phyloP scores from a whole-genome alignment of 169 alveolate genomes.

The Plasmodium cynomolgi region DNA sequence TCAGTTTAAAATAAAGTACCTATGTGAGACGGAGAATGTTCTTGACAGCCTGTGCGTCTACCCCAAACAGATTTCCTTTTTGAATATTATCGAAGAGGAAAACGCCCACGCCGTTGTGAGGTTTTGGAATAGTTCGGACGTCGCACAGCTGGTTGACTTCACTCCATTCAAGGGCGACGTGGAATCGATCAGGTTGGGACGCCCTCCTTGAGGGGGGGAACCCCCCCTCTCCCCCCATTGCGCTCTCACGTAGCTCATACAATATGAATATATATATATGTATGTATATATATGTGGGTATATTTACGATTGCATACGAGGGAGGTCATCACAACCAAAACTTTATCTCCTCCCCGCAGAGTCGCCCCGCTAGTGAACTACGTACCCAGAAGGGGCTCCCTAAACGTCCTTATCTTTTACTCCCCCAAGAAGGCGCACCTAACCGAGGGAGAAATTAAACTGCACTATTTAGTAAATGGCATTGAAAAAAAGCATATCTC shows the following conservation, averaged over 20 bases:
- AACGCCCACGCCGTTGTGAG: conserved; percentile 12
- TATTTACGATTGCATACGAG: neutral
- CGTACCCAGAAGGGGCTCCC: conserved; percentile 55
- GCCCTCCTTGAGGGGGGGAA: neutral
- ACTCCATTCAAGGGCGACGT: conserved; percentile 57
- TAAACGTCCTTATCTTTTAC: conserved; percentile 65
- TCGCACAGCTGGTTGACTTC: conserved; percentile 61
- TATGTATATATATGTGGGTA: neutral
- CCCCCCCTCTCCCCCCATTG: neutral
- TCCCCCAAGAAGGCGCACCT: conserved; percentile 46
- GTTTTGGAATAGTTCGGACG: conserved; percentile 51
- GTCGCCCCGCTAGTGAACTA: conserved; percentile 48
- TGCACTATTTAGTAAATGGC: conserved; percentile 70
- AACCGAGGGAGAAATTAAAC: conserved; percentile 46
- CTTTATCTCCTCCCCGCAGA: neutral
- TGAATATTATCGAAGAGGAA: conserved; percentile 62
- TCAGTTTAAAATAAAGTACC: conserved; percentile 60
- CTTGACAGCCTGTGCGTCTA: conserved; percentile 9
- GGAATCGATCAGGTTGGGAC: conserved; percentile 37
- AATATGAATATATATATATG: neutral
- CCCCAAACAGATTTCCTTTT: conserved; percentile 52
- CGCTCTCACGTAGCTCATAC: neutral
- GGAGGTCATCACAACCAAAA: neutral
- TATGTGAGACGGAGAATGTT: conserved; percentile 60
- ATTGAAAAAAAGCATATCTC: conserved; percentile 58